These are phyloP conservation scores for Xylariaceae sp. DNA, from an alignment of 2,329 filamentous ascomycete genomes.

Conservation along the genomic window DNA sequence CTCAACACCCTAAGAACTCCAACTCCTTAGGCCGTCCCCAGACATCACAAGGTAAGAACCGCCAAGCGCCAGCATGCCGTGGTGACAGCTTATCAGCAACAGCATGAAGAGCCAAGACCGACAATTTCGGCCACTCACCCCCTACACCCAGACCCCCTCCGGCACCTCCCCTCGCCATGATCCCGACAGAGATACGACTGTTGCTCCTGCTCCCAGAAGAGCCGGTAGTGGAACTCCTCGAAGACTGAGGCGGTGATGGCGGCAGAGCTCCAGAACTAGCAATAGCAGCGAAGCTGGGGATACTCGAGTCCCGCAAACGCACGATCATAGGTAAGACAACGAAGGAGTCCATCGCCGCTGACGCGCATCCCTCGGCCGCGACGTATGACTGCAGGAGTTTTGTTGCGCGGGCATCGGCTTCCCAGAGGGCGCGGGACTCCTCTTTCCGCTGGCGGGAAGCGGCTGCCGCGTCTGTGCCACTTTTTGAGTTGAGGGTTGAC, in stretches of 20 bases:
- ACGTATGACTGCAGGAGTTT: slow-evolving; percentile 21
- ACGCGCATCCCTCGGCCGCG: slow-evolving; percentile 13
- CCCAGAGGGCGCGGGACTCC: slow-evolving; percentile 3
- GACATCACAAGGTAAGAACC: slow-evolving; percentile 33
- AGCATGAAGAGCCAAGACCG: slow-evolving; percentile 30
- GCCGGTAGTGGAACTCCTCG: too few species aligned
- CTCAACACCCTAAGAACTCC: slow-evolving; percentile 23
- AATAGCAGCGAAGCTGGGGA: too few species aligned
- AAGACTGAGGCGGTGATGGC: not conserved
- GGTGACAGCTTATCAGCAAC: slow-evolving; percentile 27
- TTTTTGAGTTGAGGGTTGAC: not conserved
- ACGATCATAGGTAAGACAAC: slow-evolving; percentile 26
- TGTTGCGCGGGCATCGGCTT: slow-evolving; percentile 8
- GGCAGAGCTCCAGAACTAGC: too few species aligned
- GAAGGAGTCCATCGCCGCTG: slow-evolving; percentile 18
- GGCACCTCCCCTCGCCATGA: not conserved
- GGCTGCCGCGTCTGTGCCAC: not conserved
- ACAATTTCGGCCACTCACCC: slow-evolving; percentile 25
- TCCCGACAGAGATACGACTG: too few species aligned
- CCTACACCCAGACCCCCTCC: not conserved
- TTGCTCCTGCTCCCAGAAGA: not conserved
- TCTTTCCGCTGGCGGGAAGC: not conserved
- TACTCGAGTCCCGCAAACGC: slow-evolving; percentile 24
- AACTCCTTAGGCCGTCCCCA: slow-evolving; percentile 31
- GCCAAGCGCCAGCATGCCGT: slow-evolving; percentile 28